Evolutionary conservation across 495 filamentous ascomycete species (phyloP), one percentile per base, ranked within the genome.

Genomic region (Podospora fimiseda): DNA sequence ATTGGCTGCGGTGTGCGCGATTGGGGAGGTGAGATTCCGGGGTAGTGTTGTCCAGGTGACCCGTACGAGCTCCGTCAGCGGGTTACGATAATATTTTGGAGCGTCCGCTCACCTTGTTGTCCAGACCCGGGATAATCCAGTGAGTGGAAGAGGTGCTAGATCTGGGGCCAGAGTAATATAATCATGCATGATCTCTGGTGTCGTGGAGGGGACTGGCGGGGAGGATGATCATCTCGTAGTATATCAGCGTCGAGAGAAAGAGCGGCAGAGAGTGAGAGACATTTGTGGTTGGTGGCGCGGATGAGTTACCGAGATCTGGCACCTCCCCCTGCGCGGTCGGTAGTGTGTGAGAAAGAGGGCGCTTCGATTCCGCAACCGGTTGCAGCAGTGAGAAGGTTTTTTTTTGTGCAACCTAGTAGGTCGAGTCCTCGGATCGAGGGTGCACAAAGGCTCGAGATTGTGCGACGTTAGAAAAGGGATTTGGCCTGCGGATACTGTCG

Each of bases 271-370:
- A 55, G 51, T 55, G 55, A 47, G 50, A 51, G 48, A 53, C 9
- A 39, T n/a, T n/a, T 5, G 48, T 48, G 2, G 39, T 20, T 38
- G 36, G 54, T 60, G 50, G 20, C 49, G 58, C 57, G 46, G 50
- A 18, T 50, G 40, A 39, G 53, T 43, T 62, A 43, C 60, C 53
- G 62, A 58, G 50, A 59, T 59, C 52, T 55, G 52, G 41, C 50
- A 46, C 19, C 16, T 39, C 23, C 44, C 44, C n/a, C n/a, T n/a
- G n/a, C 11, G 20, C n/a, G 21, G 3, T 43, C 43, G 24, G 19
- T n/a, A 53, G 44, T 48, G 22, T 41, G 18, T 20, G 44, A 13
- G 11, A 15, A 14, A 46, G 19, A n/a, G n/a, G n/a, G n/a, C n/a
- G 39, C 3, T 16, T 24, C 11, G 21, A 43, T 21, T 16, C 19